phyloP scores from a whole-genome alignment of 768 basidiomycete species.

The Phaeotremella skinneri region DNA sequence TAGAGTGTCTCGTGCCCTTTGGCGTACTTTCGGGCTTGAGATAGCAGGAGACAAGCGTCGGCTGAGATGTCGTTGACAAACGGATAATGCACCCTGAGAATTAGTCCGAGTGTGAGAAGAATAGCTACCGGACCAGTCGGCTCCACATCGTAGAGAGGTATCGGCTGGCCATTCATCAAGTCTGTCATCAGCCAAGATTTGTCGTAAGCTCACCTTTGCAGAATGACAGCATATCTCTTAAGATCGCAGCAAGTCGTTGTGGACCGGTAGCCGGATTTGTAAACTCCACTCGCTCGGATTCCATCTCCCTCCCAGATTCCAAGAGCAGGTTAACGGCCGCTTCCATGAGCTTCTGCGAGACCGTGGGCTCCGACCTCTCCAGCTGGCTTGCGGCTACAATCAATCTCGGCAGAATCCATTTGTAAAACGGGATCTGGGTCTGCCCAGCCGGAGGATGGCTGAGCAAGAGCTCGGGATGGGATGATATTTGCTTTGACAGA shows the following conservation, averaged over 20 bases:
- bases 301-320: slow-evolving; percentile 20
- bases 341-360: slow-evolving; percentile 13
- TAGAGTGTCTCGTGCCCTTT: slow-evolving; percentile 9
- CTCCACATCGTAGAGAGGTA: slow-evolving; percentile 1
- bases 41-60: slow-evolving; percentile 5
- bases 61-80: slow-evolving; percentile 7
- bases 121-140: neutral
- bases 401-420: slow-evolving; percentile 42
- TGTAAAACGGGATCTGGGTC: slow-evolving; percentile 32
- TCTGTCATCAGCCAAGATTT: slow-evolving; percentile 5
- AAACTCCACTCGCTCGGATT: slow-evolving; percentile 9
- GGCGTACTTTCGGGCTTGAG: slow-evolving; percentile 6
- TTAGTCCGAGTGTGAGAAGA: slow-evolving; percentile 5
- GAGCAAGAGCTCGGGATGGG: slow-evolving; percentile 33
- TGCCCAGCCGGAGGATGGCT: neutral
- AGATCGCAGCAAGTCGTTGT: slow-evolving; percentile 7
- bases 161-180: neutral
- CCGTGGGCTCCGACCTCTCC: slow-evolving; percentile 1
- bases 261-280: slow-evolving; percentile 17
- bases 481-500: slow-evolving; percentile 22
- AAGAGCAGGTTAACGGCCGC: slow-evolving; percentile 10
- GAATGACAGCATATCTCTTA: slow-evolving; percentile 17
- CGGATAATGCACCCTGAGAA: slow-evolving; percentile 3
- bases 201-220: slow-evolving; percentile 16
- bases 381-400: slow-evolving; percentile 19